Evolutionary conservation across 2,329 filamentous ascomycete genomes (phyloP), one percentile per base, ranked within the genome.

Genomic region (Penicillium nordicum): DNA sequence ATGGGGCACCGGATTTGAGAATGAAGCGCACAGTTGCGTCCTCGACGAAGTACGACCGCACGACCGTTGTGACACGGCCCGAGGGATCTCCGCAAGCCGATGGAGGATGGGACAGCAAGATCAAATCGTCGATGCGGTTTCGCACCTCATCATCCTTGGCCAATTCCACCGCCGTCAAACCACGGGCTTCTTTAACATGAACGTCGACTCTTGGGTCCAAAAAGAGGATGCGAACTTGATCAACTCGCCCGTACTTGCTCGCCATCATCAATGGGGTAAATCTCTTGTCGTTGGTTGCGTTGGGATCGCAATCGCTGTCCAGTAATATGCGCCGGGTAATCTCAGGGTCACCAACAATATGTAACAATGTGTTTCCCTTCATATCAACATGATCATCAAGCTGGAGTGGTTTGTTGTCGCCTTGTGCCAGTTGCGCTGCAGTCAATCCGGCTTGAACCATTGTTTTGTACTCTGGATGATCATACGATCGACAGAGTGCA

Each of bases 201-300:
- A 93, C 77, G 69, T 99, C 94, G 5, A 97, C 91, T 64, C 95
- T 82, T 25, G 90, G 84, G 70, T 99, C 94, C 41, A 88, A 84
- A 72, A 96, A 97, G 6, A 99, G 81, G 10, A 88, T 87, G 57
- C 92, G 83, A 18, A 99, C 93, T 80, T 96, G 90, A 66, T 97
- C 94, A 52, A 96, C 88, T 60, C 94, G 85, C 34, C 94, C 94
- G 69, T 97, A 99, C 73, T 99, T 99, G 82, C 93, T 97, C 8
- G 93, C 93, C 60, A 99, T 89, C 94, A 99, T 99, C 55, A 99
- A 80, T 1, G 94, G 88, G 0, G 95, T 99, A 69, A 99, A 97
- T 46, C 85, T 88, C 76, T 91, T 96, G 66, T 97, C 92, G 69
- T 99, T 99, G 9, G 88, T 89, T 9, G 93, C 92, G 74, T 99